Evolutionary conservation across 257 asterid genomes (phyloP), one percentile per base, ranked within the genome.

Genomic region (Leptodermis oblonga): DNA sequence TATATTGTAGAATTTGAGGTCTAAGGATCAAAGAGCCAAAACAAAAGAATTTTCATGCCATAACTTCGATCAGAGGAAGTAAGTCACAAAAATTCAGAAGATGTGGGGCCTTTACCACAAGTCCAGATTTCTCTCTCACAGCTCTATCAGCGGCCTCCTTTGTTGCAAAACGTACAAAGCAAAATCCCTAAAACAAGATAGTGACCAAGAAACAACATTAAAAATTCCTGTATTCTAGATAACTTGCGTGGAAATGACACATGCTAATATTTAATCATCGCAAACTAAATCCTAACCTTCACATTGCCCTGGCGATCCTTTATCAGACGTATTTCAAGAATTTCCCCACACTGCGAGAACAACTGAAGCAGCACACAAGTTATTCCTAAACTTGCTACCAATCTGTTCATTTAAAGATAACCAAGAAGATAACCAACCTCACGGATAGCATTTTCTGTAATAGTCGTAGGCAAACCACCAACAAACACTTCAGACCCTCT

Each of bases 121-220:
- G 71, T 72, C 88, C 97, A 79, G 88, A 68, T 80, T 82, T 88
- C 71, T 90, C 97, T 83, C 74, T 84, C 81, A 90, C 82, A 74
- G 98, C 98, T 78, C 77, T 90, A 73, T 77, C 80, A 33, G 98
- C 97, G 77, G 96, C 95, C 77, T 86, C 96, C 76, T 87, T 86
- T 14, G 87, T 86, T 36, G 88, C 77, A 77, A 90, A 92, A 18
- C 90, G 88, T 69, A 92, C 92, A 85, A 92, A 92, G 83, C 98
- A 81, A 80, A 79, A 92, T 61, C 93, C 97, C 98, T 92, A 77
- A n/a, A 76, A 76, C 69, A 75, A 74, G 25, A 67, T 7, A 52
- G 70, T 67, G 54, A 68, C 46, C 36, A 51, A 28, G 45, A 43
- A 74, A 33, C 69, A 41, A 23, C 42, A 60, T 46, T 53, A 58